phyloP scores from a whole-genome alignment of 2,329 filamentous ascomycete genomes.

The Botrytis elliptica region DNA sequence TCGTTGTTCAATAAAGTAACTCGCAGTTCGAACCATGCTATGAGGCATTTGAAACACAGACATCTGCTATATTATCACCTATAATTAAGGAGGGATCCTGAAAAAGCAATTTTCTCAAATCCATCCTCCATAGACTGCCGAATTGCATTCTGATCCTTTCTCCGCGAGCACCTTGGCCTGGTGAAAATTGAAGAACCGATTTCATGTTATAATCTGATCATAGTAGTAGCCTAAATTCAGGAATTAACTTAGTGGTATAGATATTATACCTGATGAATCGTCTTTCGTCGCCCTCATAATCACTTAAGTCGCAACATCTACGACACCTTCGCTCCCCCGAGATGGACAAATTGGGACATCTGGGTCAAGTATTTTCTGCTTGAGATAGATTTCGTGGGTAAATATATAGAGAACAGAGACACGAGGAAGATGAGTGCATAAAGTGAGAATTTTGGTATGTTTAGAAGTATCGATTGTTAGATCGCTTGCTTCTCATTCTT shows the following conservation, averaged over 20 bases:
- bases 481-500: neutral
- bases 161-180: neutral
- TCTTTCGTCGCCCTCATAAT: neutral
- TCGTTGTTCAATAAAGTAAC: neutral
- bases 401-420: neutral
- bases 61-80: fast-evolving
- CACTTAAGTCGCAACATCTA: too few species aligned
- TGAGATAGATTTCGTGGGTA: neutral
- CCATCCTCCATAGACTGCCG: too few species aligned
- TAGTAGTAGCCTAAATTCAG: fast-evolving
- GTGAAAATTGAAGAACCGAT: fast-evolving
- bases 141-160: neutral
- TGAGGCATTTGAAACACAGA: neutral
- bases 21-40: neutral
- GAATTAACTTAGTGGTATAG: neutral
- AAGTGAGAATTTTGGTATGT: fast-evolving
- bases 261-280: fast-evolving
- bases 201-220: neutral
- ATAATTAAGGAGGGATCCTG: neutral
- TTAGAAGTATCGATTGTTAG: neutral
- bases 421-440: neutral
- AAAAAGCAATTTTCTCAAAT: neutral
- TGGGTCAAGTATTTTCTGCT: fast-evolving
- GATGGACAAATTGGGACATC: fast-evolving
- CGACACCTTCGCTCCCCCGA: fast-evolving